Conservation (phyloP, 352 stramenopile species). For the Pythium pyrilobum region DNA sequence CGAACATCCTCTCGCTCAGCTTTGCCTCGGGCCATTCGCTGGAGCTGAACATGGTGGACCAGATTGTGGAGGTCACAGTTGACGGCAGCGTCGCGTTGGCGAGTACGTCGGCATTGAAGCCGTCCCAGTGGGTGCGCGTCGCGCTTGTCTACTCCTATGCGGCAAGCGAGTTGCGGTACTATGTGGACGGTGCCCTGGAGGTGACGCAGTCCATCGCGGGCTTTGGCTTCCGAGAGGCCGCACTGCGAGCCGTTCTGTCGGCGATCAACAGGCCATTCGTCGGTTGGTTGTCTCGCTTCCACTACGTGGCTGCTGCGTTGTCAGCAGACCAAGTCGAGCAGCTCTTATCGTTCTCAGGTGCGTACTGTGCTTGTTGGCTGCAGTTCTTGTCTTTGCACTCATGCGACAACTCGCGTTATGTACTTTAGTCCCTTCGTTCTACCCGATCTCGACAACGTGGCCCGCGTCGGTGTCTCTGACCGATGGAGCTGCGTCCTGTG, state of each 20-base stretch:
- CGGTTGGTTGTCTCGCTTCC: constrained; percentile 43
- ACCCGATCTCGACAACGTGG: neutral
- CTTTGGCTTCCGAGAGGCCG: constrained; percentile 15
- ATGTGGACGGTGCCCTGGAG: constrained; percentile 8
- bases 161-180: constrained; percentile 4
- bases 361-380: neutral
- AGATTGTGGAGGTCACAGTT: neutral
- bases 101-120: neutral
- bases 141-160: constrained; percentile 14
- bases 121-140: constrained; percentile 8
- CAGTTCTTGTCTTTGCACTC: too few relatives aligned
- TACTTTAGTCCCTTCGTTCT: constrained; percentile 16
- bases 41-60: neutral
- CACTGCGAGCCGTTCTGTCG: constrained; percentile 19
- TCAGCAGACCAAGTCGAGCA: constrained; percentile 28
- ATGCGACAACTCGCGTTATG: too few relatives aligned
- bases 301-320: constrained; percentile 37
- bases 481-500: constrained; percentile 20
- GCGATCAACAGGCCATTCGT: constrained; percentile 15
- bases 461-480: neutral
- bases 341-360: constrained; percentile 40
- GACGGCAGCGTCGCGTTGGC: neutral
- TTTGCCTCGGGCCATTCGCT: neutral
- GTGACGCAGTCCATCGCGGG: neutral
- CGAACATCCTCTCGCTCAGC: neutral